These are phyloP conservation scores for Apiosordaria backusii DNA, from an alignment of 495 filamentous ascomycete genomes.

Conservation along the genomic window DNA sequence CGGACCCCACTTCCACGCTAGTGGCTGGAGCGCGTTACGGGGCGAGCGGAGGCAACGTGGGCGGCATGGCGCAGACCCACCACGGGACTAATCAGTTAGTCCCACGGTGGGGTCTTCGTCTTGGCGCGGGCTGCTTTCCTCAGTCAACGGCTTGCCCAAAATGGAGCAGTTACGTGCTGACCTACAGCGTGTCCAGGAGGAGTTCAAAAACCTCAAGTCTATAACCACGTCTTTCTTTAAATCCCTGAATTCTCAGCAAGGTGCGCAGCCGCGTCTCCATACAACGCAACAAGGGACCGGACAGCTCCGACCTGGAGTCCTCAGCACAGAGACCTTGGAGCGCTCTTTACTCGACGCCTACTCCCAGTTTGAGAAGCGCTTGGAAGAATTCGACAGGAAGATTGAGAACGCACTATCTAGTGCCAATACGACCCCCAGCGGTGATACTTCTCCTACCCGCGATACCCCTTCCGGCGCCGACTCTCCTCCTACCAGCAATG, in stretches of 20 bases:
- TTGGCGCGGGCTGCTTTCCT: too few relatives aligned
- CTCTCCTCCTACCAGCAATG: background rate
- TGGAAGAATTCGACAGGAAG: slow-evolving; percentile 10
- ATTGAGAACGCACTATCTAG: slow-evolving; percentile 5
- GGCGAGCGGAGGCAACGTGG: too few relatives aligned
- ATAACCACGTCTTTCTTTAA: background rate
- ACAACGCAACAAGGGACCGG: slow-evolving; percentile 5
- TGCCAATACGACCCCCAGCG: slow-evolving; percentile 7
- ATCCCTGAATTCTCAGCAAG: background rate
- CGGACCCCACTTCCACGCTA: too few relatives aligned
- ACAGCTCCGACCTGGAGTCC: background rate
- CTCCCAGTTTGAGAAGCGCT: slow-evolving; percentile 1
- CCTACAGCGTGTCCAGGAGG: background rate
- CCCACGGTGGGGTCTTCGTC: too few relatives aligned
- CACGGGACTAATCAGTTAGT: too few relatives aligned
- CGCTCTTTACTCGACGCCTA: background rate
- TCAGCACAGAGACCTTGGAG: background rate
- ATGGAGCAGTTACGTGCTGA: background rate
- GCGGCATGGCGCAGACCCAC: too few relatives aligned
- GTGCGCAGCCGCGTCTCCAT: background rate
- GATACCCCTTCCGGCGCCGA: slow-evolving; percentile 1
- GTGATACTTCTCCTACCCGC: slow-evolving; percentile 8
- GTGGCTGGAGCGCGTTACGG: too few relatives aligned
- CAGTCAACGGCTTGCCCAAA: background rate
- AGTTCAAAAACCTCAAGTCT: background rate